These are phyloP conservation scores for Pyrenophora graminea DNA, from an alignment of 2,329 filamentous ascomycete genomes.

Conservation along the genomic window DNA sequence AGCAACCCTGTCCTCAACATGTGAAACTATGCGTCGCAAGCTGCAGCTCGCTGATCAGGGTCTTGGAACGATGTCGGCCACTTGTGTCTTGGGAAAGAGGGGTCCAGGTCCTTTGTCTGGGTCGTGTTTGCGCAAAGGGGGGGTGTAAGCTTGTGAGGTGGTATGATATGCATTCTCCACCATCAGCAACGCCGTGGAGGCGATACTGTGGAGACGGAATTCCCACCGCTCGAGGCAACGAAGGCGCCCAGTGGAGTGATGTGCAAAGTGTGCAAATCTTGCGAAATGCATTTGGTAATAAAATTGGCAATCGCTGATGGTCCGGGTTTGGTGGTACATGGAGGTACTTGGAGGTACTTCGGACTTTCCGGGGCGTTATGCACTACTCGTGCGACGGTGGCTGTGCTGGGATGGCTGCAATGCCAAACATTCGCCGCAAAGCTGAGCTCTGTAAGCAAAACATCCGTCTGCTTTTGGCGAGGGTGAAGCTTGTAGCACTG, in stretches of 20 bases:
- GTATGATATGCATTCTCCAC: constrained; percentile 14
- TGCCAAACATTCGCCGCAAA: neutral
- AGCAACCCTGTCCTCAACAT: constrained; percentile 19
- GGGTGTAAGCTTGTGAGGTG: constrained; percentile 5
- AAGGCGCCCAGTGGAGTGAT: constrained; percentile 11
- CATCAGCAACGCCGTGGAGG: constrained; percentile 12
- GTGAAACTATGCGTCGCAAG: constrained; percentile 13
- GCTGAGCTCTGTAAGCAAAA: constrained; percentile 1
- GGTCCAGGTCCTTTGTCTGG: constrained; percentile 16
- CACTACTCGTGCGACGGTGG: constrained; percentile 15
- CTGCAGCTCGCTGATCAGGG: constrained; percentile 22
- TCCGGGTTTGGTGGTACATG: neutral
- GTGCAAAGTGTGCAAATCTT: constrained; percentile 11
- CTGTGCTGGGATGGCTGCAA: constrained; percentile 21
- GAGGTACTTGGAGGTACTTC: constrained; percentile 25
- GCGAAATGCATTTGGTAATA: constrained; percentile 13
- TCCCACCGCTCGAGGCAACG: constrained; percentile 5
- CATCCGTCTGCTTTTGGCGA: constrained; percentile 4
- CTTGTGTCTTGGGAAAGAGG: constrained; percentile 15
- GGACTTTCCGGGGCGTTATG: constrained; percentile 12
- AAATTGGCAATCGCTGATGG: constrained; percentile 6
- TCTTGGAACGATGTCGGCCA: constrained; percentile 14
- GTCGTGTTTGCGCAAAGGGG: constrained; percentile 1
- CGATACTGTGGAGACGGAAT: constrained; percentile 8
- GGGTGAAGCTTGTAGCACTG: constrained; percentile 4